Conservation (phyloP, 2,329 filamentous ascomycete genomes). For the Pseudocercospora pini-densiflorae region DNA sequence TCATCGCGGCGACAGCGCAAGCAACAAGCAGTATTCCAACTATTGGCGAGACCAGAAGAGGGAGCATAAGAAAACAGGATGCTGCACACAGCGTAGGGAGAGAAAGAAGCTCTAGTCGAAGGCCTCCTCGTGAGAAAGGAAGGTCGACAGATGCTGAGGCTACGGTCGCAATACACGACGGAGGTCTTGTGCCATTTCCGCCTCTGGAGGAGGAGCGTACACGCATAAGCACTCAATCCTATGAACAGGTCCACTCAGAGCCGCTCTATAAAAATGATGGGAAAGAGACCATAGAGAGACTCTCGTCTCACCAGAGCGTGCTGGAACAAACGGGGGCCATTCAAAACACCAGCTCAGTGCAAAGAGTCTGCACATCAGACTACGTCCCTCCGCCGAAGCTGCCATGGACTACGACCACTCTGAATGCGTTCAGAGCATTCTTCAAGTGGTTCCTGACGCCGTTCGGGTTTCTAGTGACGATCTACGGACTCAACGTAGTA, state of each 20-base stretch:
- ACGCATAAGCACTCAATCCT: background rate
- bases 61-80: slow-evolving; percentile 26
- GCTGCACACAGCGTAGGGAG: slow-evolving; percentile 11
- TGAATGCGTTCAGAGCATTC: slow-evolving; percentile 59
- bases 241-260: slow-evolving; percentile 9
- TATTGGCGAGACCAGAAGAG: slow-evolving; percentile 47
- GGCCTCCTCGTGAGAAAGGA: background rate
- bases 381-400: slow-evolving; percentile 45
- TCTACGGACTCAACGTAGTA: slow-evolving; percentile 82
- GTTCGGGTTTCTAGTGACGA: slow-evolving; percentile 73
- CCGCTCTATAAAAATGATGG: background rate
- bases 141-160: background rate
- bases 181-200: slow-evolving; percentile 26
- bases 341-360: background rate
- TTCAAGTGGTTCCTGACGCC: slow-evolving; percentile 77
- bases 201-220: slow-evolving; percentile 29
- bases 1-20: slow-evolving; percentile 48
- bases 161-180: background rate
- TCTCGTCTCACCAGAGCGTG: slow-evolving; percentile 12
- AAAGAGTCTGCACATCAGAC: slow-evolving; percentile 39
- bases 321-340: slow-evolving; percentile 17
- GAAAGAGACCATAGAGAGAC: slow-evolving; percentile 4
- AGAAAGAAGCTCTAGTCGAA: slow-evolving; percentile 25
- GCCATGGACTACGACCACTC: slow-evolving; percentile 21
- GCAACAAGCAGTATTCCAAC: slow-evolving; percentile 49